A percentile compares a stretch with the other conserved stretches of the same genome.
These are phyloP conservation scores for Lactifluus pinguis DNA, from an alignment of 768 basidiomycete species.

Conservation along the genomic window DNA sequence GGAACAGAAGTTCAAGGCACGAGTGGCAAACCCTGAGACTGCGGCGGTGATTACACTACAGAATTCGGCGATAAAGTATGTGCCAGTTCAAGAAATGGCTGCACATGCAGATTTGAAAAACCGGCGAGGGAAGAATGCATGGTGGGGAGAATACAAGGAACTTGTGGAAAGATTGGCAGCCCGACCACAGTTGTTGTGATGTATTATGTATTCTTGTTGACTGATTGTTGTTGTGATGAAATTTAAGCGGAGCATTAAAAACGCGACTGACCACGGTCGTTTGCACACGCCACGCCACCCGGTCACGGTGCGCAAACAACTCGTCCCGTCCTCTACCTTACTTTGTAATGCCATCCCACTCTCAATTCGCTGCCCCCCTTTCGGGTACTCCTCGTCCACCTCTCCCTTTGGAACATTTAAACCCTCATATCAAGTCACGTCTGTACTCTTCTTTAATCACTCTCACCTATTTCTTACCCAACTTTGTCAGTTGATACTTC, in stretches of 20 bases:
- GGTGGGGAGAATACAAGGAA: conserved; percentile 68
- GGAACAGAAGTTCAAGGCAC: conserved; percentile 41
- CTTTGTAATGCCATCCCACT: conserved; percentile 15
- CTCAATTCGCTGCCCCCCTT: conserved; percentile 12
- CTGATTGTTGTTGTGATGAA: background rate
- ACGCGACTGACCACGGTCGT: background rate
- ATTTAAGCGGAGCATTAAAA: conserved; percentile 12
- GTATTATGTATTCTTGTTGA: background rate
- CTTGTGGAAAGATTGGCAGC: conserved; percentile 70
- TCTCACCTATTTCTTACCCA: conserved; percentile 4
- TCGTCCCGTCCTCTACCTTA: background rate
- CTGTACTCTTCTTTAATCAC: conserved; percentile 20
- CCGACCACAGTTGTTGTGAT: conserved; percentile 42
- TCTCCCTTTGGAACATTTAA: conserved; percentile 20
- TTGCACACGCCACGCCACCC: background rate
- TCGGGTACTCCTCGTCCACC: conserved; percentile 16
- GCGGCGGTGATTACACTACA: conserved; percentile 92
- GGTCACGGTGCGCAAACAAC: background rate
- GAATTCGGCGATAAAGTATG: conserved; percentile 70
- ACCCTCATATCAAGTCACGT: conserved; percentile 25
- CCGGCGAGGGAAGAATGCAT: conserved; percentile 64
- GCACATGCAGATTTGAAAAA: conserved; percentile 86
- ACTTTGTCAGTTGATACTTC: conserved; percentile 29
- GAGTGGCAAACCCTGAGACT: conserved; percentile 50
- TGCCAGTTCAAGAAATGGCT: conserved; percentile 77